Conservation (phyloP, 1,284 basidiomycete genomes). For the Sphagnurus paluster region DNA sequence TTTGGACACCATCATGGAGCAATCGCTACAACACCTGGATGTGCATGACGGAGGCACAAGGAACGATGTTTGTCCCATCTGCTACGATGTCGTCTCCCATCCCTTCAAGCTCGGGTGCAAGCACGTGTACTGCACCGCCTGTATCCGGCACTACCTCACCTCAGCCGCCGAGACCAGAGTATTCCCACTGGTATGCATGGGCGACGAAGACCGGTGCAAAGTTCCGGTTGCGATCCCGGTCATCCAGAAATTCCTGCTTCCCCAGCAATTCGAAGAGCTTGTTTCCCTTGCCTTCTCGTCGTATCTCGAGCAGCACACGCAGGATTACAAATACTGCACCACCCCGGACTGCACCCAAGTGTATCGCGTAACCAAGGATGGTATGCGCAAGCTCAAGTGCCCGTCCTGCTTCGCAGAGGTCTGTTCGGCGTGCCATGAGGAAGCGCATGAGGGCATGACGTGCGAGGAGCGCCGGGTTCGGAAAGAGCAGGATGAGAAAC, state of each 20-base stretch:
- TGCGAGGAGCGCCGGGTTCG: conserved; percentile 41
- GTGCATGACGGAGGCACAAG: conserved; percentile 13
- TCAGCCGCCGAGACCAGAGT: conserved; percentile 43
- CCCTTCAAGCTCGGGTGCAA: conserved; percentile 49
- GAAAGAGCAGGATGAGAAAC: conserved; percentile 43
- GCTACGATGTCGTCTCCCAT: conserved; percentile 43
- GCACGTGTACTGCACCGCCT: conserved; percentile 53
- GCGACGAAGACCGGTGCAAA: conserved; percentile 47
- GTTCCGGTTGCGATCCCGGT: conserved; percentile 47
- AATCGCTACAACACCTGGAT: conserved; percentile 31
- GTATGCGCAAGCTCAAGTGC: conserved; percentile 27
- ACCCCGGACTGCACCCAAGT: conserved; percentile 60
- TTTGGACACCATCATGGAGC: conserved; percentile 40
- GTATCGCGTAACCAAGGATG: conserved; percentile 38
- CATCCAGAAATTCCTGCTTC: conserved; percentile 46
- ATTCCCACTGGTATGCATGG: conserved; percentile 55
- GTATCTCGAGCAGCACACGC: conserved; percentile 44
- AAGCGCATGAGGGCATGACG: conserved; percentile 50
- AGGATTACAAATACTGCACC: conserved; percentile 51
- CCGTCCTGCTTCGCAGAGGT: conserved; percentile 50
- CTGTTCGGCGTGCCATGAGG: conserved; percentile 52
- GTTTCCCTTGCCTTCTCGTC: conserved; percentile 44
- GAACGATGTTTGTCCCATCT: conserved; percentile 48
- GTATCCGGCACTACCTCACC: conserved; percentile 49
- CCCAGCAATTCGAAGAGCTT: conserved; percentile 42